These are phyloP conservation scores for Pleurotus tuber-regium DNA, from an alignment of 768 basidiomycete genomes.

Conservation along the genomic window DNA sequence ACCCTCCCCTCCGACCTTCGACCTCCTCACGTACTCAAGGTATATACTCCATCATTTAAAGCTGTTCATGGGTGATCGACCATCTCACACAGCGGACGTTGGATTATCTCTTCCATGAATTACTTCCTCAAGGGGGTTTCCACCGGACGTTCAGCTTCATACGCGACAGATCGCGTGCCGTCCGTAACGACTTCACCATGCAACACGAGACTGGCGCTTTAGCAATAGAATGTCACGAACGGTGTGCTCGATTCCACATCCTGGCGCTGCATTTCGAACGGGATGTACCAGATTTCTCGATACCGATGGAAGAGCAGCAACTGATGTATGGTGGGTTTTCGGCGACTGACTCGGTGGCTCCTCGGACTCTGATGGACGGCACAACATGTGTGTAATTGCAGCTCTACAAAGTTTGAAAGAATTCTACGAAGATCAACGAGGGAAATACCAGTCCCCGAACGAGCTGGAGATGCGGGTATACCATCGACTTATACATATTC, in stretches of 20 bases:
- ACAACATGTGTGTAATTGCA: constrained; percentile 28
- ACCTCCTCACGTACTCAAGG: constrained; percentile 81
- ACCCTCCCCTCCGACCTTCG: constrained; percentile 88
- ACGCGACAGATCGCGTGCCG: constrained; percentile 86
- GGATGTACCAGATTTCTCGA: constrained; percentile 53
- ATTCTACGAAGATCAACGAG: constrained; percentile 84
- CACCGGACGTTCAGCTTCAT: constrained; percentile 77
- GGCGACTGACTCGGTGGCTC: background rate
- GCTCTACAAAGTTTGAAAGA: constrained; percentile 91
- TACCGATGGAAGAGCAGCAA: constrained; percentile 81
- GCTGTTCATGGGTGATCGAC: constrained; percentile 3
- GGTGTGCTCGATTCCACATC: constrained; percentile 93
- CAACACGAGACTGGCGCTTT: constrained; percentile 75
- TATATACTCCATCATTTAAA: constrained; percentile 23
- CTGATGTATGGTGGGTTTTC: constrained; percentile 79
- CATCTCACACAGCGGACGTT: constrained; percentile 61
- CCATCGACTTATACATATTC: constrained; percentile 87
- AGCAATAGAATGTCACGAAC: constrained; percentile 89
- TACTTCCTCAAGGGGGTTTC: constrained; percentile 71
- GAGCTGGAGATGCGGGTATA: constrained; percentile 97
- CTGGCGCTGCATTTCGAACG: constrained; percentile 71
- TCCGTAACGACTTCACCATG: constrained; percentile 93
- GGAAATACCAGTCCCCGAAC: constrained; percentile 65
- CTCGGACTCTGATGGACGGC: background rate
- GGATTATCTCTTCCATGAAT: constrained; percentile 88